A percentile compares a stretch with the other conserved stretches of the same genome.
Evolutionary conservation across 148 eudicot genomes (phyloP).

Genomic region (Camellia granthamiana): DNA sequence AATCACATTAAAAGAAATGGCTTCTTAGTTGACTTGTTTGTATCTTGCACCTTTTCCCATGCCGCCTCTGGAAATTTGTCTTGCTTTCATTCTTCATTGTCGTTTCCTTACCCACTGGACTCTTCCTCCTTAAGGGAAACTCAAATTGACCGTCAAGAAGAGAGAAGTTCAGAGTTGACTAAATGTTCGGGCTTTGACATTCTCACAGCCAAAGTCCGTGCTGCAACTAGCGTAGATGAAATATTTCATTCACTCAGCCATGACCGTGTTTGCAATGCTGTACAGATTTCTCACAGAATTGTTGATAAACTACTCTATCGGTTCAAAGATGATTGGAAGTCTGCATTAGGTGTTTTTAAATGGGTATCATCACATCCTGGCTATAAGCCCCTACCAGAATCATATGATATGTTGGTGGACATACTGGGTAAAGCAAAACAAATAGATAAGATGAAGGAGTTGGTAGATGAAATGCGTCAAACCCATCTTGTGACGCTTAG

Average conservation of each 20-base stretch:
- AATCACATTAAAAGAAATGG: slow-evolving; percentile 13
- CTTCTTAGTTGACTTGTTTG: neutral
- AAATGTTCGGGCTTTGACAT: slow-evolving; percentile 32
- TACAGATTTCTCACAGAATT: no score
- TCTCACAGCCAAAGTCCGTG: slow-evolving; percentile 36
- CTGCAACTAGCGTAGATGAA: slow-evolving; percentile 15
- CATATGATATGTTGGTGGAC: slow-evolving; percentile 74
- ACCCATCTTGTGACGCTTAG: slow-evolving; percentile 40
- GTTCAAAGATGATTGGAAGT: no score
- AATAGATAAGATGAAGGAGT: slow-evolving; percentile 48
- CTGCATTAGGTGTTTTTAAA: slow-evolving; percentile 63
- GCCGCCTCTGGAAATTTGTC: neutral
- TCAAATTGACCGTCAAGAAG: slow-evolving; percentile 17
- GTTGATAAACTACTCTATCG: no score
- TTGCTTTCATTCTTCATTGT: slow-evolving; percentile 12
- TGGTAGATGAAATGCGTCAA: slow-evolving; percentile 46
- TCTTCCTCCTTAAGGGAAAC: slow-evolving; percentile 9
- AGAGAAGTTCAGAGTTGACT: slow-evolving; percentile 10
- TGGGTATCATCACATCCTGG: slow-evolving; percentile 55
- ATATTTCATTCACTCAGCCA: no score
- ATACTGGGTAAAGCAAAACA: slow-evolving; percentile 77
- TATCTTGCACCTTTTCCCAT: neutral
- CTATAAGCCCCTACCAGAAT: slow-evolving; percentile 47
- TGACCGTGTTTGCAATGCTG: no score
- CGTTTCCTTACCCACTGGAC: neutral